Conservation (phyloP, 2,329 filamentous ascomycete genomes). For the Talaromyces islandicus region DNA sequence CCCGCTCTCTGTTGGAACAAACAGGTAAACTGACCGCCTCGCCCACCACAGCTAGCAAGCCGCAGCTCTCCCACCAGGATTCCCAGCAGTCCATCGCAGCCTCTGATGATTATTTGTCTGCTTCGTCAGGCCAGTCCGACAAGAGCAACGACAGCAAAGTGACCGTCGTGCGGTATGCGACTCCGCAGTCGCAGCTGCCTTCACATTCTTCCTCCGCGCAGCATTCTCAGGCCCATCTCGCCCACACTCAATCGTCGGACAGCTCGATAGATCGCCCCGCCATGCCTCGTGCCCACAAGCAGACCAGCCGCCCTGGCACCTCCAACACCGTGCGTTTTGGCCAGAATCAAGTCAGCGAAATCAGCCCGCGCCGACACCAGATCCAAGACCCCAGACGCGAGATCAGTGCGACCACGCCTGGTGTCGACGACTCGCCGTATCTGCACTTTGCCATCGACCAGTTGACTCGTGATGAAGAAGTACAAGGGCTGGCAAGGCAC, state of each 20-base stretch:
- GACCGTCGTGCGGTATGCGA: slow-evolving; percentile 38
- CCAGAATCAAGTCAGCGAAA: slow-evolving; percentile 16
- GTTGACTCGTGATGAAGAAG: slow-evolving; percentile 67
- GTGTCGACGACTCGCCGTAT: slow-evolving; percentile 77
- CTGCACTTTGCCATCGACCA: slow-evolving; percentile 87
- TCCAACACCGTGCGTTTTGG: slow-evolving; percentile 24
- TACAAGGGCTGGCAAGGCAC: slow-evolving; percentile 49
- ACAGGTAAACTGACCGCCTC: slow-evolving; percentile 11
- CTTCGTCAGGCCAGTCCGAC: slow-evolving; percentile 30
- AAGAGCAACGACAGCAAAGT: slow-evolving; percentile 31
- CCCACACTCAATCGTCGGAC: slow-evolving; percentile 11
- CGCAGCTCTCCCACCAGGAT: slow-evolving; percentile 36
- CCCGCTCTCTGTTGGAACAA: slow-evolving; percentile 12
- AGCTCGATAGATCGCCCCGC: not conserved
- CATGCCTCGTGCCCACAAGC: slow-evolving; percentile 8
- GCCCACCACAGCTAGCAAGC: slow-evolving; percentile 33
- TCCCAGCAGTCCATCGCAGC: slow-evolving; percentile 44
- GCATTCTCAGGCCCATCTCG: slow-evolving; percentile 21
- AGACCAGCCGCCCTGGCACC: slow-evolving; percentile 9
- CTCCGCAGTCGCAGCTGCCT: slow-evolving; percentile 34
- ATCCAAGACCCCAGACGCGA: slow-evolving; percentile 13
- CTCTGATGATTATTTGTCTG: slow-evolving; percentile 46
- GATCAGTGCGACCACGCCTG: slow-evolving; percentile 57
- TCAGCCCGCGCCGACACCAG: slow-evolving; percentile 18
- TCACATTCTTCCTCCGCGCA: slow-evolving; percentile 24